Conservation (phyloP, 495 filamentous ascomycete species). For the Neurospora hispaniola region DNA sequence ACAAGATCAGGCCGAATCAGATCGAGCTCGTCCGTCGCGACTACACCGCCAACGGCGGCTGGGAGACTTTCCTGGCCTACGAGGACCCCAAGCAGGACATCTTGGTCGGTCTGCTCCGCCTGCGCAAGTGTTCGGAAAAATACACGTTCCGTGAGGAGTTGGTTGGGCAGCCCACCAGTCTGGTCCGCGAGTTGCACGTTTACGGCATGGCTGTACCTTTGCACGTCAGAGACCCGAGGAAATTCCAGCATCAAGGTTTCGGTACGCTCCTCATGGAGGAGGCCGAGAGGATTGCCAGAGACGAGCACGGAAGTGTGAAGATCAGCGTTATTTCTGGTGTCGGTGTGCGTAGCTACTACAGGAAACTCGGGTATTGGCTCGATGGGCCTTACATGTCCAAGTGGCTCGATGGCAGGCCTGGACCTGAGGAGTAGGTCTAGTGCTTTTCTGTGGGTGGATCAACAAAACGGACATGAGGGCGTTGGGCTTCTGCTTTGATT, state of each 20-base stretch:
- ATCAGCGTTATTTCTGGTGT: constrained; percentile 94
- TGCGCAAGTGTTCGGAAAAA: constrained; percentile 80
- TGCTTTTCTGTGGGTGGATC: neutral
- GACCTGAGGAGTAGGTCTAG: constrained; percentile 11
- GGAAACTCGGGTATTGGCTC: constrained; percentile 78
- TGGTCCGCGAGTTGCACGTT: constrained; percentile 91
- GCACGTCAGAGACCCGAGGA: constrained; percentile 82
- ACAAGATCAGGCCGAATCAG: constrained; percentile 93
- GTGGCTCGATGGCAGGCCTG: constrained; percentile 37
- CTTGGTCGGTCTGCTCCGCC: constrained; percentile 77
- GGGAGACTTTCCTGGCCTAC: constrained; percentile 97
- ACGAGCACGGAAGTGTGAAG: constrained; percentile 88
- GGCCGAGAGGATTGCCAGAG: constrained; percentile 84
- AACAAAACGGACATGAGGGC: neutral
- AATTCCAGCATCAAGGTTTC: constrained; percentile 98
- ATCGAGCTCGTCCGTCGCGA: constrained; percentile 94
- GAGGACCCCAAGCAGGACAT: constrained; percentile 99
- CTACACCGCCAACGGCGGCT: constrained; percentile 89
- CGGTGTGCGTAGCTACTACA: constrained; percentile 89
- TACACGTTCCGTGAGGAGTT: constrained; percentile 90
- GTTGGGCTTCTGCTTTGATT: neutral
- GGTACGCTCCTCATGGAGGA: constrained; percentile 96
- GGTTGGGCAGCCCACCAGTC: constrained; percentile 71
- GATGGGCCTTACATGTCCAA: constrained; percentile 92
- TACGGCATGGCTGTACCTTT: constrained; percentile 94